Conservation (phyloP, 1,284 basidiomycete genomes). For the Fomitopsis schrenkii region DNA sequence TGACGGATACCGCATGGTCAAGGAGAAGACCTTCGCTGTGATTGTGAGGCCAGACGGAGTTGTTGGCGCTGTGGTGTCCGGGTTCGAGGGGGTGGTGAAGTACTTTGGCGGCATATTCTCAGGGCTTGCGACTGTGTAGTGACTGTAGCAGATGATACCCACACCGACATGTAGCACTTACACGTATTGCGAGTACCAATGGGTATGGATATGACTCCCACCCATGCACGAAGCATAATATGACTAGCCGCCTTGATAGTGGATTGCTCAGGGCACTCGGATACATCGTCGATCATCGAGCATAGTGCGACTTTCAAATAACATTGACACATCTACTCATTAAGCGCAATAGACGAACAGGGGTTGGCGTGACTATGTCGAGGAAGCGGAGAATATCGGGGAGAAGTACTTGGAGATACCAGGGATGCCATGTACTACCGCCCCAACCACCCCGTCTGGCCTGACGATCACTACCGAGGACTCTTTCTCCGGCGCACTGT, state of each 20-base stretch:
- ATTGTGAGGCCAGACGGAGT: conserved; percentile 35
- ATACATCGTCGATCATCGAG: too few species aligned
- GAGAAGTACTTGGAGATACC: conserved; percentile 29
- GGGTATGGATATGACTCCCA: too few species aligned
- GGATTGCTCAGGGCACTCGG: too few species aligned
- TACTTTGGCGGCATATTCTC: conserved; percentile 23
- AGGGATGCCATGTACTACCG: conserved; percentile 22
- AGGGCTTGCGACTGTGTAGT: neutral
- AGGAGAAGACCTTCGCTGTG: conserved; percentile 13
- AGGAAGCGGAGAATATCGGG: neutral
- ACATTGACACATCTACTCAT: too few species aligned
- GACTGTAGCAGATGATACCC: too few species aligned
- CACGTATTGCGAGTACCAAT: too few species aligned
- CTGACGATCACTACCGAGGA: conserved; percentile 25
- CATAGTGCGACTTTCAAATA: too few species aligned
- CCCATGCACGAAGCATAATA: too few species aligned
- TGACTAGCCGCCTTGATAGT: too few species aligned
- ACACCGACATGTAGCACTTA: too few species aligned
- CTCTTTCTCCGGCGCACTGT: conserved; percentile 10
- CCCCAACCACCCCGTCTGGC: conserved; percentile 36
- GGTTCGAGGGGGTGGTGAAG: conserved; percentile 21
- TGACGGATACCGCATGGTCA: conserved; percentile 16
- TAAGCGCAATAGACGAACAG: too few species aligned
- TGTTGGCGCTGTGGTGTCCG: conserved; percentile 29
- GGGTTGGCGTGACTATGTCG: neutral